phyloP scores from a whole-genome alignment of 2,329 filamentous ascomycete genomes.

The Neofusicoccum sp. region DNA sequence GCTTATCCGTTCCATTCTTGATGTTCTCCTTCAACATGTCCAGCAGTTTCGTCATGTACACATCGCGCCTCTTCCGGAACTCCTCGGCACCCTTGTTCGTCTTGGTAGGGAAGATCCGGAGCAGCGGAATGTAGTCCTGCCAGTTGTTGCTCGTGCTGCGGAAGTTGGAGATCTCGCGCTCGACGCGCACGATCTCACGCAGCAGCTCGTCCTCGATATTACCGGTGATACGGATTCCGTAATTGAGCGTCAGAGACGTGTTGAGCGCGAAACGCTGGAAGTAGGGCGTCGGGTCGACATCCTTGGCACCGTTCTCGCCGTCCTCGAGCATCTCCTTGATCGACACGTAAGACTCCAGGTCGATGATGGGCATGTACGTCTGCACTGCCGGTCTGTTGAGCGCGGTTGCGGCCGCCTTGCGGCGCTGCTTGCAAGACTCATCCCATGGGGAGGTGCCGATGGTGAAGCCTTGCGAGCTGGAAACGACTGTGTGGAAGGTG shows the following conservation, averaged over 20 bases:
- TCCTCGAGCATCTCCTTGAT: constrained; percentile 71
- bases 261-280: constrained; percentile 76
- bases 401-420: constrained; percentile 76
- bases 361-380: constrained; percentile 78
- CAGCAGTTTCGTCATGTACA: constrained; percentile 61
- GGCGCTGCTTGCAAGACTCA: constrained; percentile 71
- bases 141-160: constrained; percentile 78
- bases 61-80: constrained; percentile 67
- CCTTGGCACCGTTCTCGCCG: constrained; percentile 58
- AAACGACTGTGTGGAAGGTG: constrained; percentile 78
- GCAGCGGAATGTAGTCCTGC: constrained; percentile 78
- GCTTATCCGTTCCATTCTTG: constrained; percentile 61
- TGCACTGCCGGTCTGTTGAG: constrained; percentile 74
- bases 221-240: constrained; percentile 72
- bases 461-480: constrained; percentile 73
- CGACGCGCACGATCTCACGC: constrained; percentile 71
- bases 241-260: constrained; percentile 74
- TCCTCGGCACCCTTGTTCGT: constrained; percentile 60
- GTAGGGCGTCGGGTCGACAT: constrained; percentile 70
- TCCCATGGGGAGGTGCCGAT: constrained; percentile 85
- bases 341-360: constrained; percentile 69
- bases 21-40: constrained; percentile 61
- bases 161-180: constrained; percentile 73
- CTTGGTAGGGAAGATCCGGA: constrained; percentile 63
- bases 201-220: constrained; percentile 66